Evolutionary conservation across 106 monocot genomes (phyloP).

Genomic region (Dendrobium nobile): DNA sequence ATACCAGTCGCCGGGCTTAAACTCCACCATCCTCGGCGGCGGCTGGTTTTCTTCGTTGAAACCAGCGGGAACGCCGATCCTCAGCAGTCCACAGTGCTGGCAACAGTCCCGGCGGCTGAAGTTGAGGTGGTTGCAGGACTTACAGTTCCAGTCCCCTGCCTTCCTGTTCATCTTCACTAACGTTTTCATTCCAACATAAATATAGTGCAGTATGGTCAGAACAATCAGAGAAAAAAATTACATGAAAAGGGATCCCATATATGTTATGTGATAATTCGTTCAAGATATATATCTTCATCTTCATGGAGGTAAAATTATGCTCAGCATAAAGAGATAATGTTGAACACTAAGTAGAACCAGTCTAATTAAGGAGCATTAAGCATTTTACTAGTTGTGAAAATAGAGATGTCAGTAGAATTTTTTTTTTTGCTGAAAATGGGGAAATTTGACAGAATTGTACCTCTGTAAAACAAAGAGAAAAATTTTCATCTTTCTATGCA

Average conservation of each 20-base stretch:
- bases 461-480: no score
- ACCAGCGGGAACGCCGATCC: constrained; percentile 13
- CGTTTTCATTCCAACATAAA: not conserved
- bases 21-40: constrained; percentile 42
- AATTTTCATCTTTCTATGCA: no score
- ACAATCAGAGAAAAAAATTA: not conserved
- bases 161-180: constrained; percentile 73
- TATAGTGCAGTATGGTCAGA: not conserved
- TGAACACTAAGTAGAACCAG: no score
- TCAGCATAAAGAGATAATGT: no score
- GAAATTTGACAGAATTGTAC: no score
- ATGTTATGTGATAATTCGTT: no score
- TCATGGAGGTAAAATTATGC: no score
- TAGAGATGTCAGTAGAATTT: no score
- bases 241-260: not conserved
- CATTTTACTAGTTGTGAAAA: no score
- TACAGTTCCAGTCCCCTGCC: constrained; percentile 94
- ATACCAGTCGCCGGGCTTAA: constrained; percentile 89
- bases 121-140: constrained; percentile 82
- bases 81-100: constrained; percentile 61
- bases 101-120: constrained; percentile 87
- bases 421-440: no score
- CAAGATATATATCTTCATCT: no score
- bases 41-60: constrained; percentile 18
- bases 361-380: no score